Conservation (phyloP, 345 rosid genomes). For the Pistacia integerrima region DNA sequence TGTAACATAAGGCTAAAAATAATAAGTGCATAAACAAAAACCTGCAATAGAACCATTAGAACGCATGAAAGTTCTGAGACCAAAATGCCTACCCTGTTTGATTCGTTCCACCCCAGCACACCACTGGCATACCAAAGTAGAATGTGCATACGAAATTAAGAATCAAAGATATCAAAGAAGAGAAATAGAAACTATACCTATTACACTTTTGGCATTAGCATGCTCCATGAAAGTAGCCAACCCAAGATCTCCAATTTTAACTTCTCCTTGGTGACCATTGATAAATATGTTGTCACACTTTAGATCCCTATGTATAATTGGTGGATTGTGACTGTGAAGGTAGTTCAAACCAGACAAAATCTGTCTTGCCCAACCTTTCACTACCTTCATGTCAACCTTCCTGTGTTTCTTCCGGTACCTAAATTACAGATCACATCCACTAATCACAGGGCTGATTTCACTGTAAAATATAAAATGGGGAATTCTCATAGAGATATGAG, state of each 20-base stretch:
- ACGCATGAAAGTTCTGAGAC: neutral
- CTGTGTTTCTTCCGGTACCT: slow-evolving; percentile 92
- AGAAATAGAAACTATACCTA: slow-evolving; percentile 49
- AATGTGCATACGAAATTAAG: slow-evolving; percentile 6
- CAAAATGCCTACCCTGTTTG: neutral
- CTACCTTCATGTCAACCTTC: slow-evolving; percentile 80
- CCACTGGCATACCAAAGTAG: neutral
- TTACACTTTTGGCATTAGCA: slow-evolving; percentile 87
- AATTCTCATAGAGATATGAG: slow-evolving; percentile 6
- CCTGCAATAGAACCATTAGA: slow-evolving; percentile 3
- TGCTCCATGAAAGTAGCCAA: slow-evolving; percentile 92
- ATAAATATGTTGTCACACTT: slow-evolving; percentile 95
- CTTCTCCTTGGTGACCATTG: slow-evolving; percentile 95
- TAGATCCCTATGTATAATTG: slow-evolving; percentile 89
- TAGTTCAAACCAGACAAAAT: slow-evolving; percentile 75
- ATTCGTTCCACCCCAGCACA: neutral
- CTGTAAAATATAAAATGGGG: slow-evolving; percentile 1
- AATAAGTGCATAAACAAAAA: neutral
- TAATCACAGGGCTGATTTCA: slow-evolving; percentile 32
- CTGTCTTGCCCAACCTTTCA: slow-evolving; percentile 92
- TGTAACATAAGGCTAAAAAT: neutral
- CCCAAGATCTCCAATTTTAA: slow-evolving; percentile 97
- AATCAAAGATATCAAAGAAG: slow-evolving; percentile 18
- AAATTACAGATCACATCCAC: slow-evolving; percentile 34
- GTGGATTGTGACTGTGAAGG: slow-evolving; percentile 82